phyloP scores from a whole-genome alignment of 345 rosid genomes.

The Camelina hispida region DNA sequence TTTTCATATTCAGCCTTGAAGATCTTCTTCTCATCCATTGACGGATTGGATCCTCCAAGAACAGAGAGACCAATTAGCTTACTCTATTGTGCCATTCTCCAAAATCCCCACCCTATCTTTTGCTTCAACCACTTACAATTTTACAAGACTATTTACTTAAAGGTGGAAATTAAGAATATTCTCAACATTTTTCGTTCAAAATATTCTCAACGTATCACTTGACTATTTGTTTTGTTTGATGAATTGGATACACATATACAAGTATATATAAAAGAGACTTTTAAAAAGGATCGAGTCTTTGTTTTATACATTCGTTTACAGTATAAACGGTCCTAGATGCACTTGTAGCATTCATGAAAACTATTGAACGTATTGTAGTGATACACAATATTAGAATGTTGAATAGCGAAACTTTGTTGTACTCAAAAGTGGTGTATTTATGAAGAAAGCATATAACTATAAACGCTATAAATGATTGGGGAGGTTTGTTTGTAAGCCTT shows the following conservation, averaged over 20 bases:
- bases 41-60: conserved; percentile 41
- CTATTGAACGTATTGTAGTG: not conserved
- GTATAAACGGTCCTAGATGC: not conserved
- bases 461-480: not conserved
- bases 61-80: conserved; percentile 38
- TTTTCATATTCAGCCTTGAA: conserved; percentile 37
- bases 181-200: conserved; percentile 9
- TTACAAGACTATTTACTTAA: conserved; percentile 29
- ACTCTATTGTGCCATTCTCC: conserved; percentile 40
- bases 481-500: conserved; percentile 7
- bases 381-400: not conserved
- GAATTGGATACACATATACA: conserved; percentile 4
- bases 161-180: conserved; percentile 34
- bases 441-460: not conserved
- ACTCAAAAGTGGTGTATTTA: not conserved
- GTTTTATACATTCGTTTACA: not conserved
- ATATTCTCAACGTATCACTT: conserved; percentile 30
- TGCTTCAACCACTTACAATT: conserved; percentile 38
- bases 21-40: conserved; percentile 47
- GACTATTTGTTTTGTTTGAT: conserved; percentile 14
- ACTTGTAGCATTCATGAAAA: conserved; percentile 2
- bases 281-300: not conserved
- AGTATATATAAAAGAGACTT: not conserved
- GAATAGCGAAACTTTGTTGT: not conserved
- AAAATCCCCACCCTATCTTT: conserved; percentile 32